Percentiles rank a stretch among this genome's conserved stretches.
phyloP scores from a whole-genome alignment of 2,329 filamentous ascomycete species.

The Hypocrella siamensis region DNA sequence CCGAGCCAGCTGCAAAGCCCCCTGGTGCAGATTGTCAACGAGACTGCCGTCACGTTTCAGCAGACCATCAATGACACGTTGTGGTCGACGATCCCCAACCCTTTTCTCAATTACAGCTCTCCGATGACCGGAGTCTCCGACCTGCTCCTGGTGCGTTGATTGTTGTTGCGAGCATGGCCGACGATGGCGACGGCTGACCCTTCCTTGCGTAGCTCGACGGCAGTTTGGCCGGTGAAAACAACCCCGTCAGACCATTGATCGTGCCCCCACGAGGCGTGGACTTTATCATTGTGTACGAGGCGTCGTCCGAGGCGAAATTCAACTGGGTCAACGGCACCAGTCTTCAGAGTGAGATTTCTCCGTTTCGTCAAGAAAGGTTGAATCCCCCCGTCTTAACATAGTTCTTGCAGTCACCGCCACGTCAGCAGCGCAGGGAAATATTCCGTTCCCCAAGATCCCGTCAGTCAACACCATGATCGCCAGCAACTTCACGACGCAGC shows the following conservation, averaged over 20 bases:
- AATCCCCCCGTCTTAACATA: no score
- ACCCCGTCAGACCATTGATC: slow-evolving; percentile 64
- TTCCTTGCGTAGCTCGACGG: slow-evolving; percentile 63
- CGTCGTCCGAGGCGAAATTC: slow-evolving; percentile 53
- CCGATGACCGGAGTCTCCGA: slow-evolving; percentile 36
- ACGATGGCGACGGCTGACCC: slow-evolving; percentile 34
- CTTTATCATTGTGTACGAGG: slow-evolving; percentile 69
- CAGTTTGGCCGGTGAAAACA: slow-evolving; percentile 63
- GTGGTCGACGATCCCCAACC: no score
- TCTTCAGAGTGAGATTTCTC: no score
- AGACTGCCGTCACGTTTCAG: no score
- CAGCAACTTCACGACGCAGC: slow-evolving; percentile 53
- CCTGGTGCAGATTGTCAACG: no score
- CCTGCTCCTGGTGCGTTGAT: slow-evolving; percentile 51
- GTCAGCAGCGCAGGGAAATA: slow-evolving; percentile 40
- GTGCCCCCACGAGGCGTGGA: slow-evolving; percentile 58
- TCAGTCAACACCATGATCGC: slow-evolving; percentile 67
- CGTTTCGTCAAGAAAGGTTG: no score
- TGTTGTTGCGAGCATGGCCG: slow-evolving; percentile 38
- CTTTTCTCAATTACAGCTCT: no score
- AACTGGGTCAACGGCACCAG: slow-evolving; percentile 68
- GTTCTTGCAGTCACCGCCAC: no score
- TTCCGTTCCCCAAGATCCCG: slow-evolving; percentile 56
- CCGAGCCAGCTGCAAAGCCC: no score
- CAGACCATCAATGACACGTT: no score